phyloP scores from a whole-genome alignment of 352 stramenopile genomes.

The Phytophthora sojae region DNA sequence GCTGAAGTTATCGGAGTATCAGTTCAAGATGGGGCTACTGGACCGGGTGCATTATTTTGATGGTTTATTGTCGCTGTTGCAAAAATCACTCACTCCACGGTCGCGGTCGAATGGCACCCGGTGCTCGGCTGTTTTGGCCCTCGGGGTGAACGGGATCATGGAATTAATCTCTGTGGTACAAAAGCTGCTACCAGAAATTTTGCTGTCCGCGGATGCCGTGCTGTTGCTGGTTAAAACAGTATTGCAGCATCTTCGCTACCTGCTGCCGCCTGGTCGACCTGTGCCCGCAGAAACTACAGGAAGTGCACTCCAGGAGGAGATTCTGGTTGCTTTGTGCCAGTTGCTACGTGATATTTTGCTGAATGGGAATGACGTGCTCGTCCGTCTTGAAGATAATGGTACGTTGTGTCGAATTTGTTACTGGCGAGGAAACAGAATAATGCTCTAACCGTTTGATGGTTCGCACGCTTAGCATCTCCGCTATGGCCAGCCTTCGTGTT shows the following conservation, averaged over 20 bases:
- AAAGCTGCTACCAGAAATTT: slow-evolving; percentile 76
- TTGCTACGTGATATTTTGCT: slow-evolving; percentile 78
- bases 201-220: slow-evolving; percentile 57
- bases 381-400: slow-evolving; percentile 87
- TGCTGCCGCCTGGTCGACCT: slow-evolving; percentile 65
- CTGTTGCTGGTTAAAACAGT: slow-evolving; percentile 82
- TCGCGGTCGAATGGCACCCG: slow-evolving; percentile 40
- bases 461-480: slow-evolving; percentile 49
- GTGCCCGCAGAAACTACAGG: slow-evolving; percentile 46
- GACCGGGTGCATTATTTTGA: slow-evolving; percentile 84
- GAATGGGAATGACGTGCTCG: slow-evolving; percentile 73
- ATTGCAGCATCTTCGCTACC: slow-evolving; percentile 78
- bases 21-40: slow-evolving; percentile 81
- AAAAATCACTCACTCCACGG: slow-evolving; percentile 79
- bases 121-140: slow-evolving; percentile 53
- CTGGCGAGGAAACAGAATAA: not conserved
- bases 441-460: slow-evolving; percentile 10
- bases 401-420: slow-evolving; percentile 14
- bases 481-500: slow-evolving; percentile 81
- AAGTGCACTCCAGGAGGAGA: slow-evolving; percentile 71
- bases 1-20: slow-evolving; percentile 83
- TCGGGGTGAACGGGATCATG: slow-evolving; percentile 82
- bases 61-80: slow-evolving; percentile 75
- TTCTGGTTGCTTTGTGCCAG: slow-evolving; percentile 73
- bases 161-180: slow-evolving; percentile 77